phyloP scores from a whole-genome alignment of 2,329 filamentous ascomycete species.

The Penicillium sp. region DNA sequence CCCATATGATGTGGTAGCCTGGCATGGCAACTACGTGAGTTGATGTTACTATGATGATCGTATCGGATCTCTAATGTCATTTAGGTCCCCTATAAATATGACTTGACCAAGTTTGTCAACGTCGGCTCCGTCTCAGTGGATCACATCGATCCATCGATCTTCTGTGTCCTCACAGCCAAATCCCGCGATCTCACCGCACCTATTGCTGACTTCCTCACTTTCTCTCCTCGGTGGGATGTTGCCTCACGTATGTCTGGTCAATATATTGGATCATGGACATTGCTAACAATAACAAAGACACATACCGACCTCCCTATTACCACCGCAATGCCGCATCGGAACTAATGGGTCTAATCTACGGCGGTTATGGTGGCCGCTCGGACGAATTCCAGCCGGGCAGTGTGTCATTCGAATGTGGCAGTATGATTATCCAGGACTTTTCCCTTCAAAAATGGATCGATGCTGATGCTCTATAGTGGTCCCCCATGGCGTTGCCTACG shows the following conservation, averaged over 20 bases:
- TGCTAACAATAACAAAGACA: conserved; percentile 24
- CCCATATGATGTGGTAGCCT: conserved; percentile 69
- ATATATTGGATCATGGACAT: neutral
- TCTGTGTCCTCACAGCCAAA: conserved; percentile 42
- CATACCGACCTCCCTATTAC: conserved; percentile 44
- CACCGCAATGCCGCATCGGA: conserved; percentile 43
- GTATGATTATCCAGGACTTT: conserved; percentile 15
- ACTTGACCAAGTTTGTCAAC: conserved; percentile 42
- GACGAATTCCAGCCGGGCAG: conserved; percentile 36
- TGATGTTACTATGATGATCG: too few relatives aligned
- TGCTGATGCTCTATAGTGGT: conserved; percentile 27
- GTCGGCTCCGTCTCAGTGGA: conserved; percentile 42
- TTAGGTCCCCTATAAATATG: conserved; percentile 43
- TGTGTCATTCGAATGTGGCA: conserved; percentile 38
- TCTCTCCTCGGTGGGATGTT: conserved; percentile 42
- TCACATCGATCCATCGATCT: conserved; percentile 43
- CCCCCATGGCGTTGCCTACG: conserved; percentile 37
- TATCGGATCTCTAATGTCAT: neutral
- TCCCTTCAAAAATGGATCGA: neutral
- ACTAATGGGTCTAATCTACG: conserved; percentile 40
- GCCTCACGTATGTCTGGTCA: conserved; percentile 31
- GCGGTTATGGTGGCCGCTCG: conserved; percentile 35
- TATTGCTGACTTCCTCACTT: conserved; percentile 41
- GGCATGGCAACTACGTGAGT: conserved; percentile 63
- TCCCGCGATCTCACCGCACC: conserved; percentile 36